phyloP scores from a whole-genome alignment of 257 asterid genomes.

The Capsicum baccatum region DNA sequence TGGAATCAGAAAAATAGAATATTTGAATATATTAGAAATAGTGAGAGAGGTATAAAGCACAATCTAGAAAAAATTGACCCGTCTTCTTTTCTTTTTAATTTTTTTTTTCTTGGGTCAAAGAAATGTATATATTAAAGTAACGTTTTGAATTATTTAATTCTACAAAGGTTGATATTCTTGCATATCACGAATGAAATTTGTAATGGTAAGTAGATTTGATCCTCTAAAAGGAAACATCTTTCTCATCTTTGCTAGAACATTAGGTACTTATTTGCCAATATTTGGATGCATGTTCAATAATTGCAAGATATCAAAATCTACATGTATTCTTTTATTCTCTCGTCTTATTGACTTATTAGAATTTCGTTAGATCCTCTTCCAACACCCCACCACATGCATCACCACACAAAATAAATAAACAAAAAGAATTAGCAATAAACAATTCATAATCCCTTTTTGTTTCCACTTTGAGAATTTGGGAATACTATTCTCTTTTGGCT shows the following conservation, averaged over 20 bases:
- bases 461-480: neutral
- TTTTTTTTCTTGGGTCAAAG: neutral
- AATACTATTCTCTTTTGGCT: neutral
- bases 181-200: neutral
- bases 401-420: neutral
- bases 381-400: neutral
- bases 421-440: neutral
- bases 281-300: neutral
- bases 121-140: neutral
- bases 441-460: neutral
- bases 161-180: neutral
- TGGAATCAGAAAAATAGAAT: neutral
- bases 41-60: neutral
- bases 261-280: neutral
- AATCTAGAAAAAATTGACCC: neutral
- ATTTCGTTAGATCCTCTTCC: neutral
- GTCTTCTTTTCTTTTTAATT: neutral
- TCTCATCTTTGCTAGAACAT: neutral
- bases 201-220: neutral
- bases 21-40: neutral
- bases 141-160: neutral
- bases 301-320: neutral
- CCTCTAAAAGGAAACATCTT: neutral
- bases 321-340: neutral
- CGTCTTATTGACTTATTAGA: neutral